A percentile compares a stretch with the other conserved stretches of the same genome.
These are phyloP conservation scores for Lotus japonicus DNA, from an alignment of 306 rosid species.

Conservation along the genomic window DNA sequence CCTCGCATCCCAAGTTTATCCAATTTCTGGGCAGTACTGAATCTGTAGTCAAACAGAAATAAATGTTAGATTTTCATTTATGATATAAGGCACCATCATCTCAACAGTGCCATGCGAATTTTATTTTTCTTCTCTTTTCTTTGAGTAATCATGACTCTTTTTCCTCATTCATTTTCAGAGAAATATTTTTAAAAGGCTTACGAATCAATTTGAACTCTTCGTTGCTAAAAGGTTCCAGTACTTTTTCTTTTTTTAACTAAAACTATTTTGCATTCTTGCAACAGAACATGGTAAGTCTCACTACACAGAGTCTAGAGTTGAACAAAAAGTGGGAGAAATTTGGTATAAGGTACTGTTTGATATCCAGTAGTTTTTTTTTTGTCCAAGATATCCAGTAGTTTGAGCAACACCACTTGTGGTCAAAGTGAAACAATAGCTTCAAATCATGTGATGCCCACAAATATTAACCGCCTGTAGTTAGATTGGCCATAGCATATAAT, in stretches of 20 bases:
- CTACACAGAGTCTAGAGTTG: not conserved
- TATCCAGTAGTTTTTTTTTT: no score
- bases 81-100: not conserved
- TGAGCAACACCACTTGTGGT: not conserved
- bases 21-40: slow-evolving; percentile 87
- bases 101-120: not conserved
- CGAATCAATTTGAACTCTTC: not conserved
- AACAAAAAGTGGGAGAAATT: not conserved
- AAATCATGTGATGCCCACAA: not conserved
- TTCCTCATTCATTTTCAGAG: not conserved
- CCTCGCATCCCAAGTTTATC: slow-evolving; percentile 99
- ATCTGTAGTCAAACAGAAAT: slow-evolving; percentile 48
- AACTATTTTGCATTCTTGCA: not conserved
- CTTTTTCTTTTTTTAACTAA: not conserved
- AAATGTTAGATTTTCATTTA: slow-evolving; percentile 11
- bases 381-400: not conserved
- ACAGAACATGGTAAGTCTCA: not conserved
- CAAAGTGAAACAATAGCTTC: not conserved
- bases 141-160: not conserved
- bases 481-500: not conserved
- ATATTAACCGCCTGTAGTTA: slow-evolving; percentile 2
- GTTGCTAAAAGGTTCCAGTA: not conserved
- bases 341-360: not conserved
- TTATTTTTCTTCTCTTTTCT: not conserved
- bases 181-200: not conserved